Base-by-base conservation (phyloP, 495 filamentous ascomycete species). In the Patellaria atrata region DNA sequence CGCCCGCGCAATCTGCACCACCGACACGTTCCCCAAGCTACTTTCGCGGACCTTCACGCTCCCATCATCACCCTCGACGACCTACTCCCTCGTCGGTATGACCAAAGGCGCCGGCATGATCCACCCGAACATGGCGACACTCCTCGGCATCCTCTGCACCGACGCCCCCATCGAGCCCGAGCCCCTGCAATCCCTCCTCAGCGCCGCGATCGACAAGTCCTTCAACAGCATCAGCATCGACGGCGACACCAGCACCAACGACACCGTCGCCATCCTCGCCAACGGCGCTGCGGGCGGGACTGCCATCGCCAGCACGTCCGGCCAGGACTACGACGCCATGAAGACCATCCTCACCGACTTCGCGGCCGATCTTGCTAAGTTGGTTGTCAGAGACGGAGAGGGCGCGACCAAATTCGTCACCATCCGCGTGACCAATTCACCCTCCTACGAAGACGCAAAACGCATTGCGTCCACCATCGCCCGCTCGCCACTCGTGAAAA, bases 51-150 rank as follows among this genome's bases (percentile, higher is more conserved):
- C 71, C 3, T 99, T 96, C 59, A 74, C 61, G 4, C 72, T 99
- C 18, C 87, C 87, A 15, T 89, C 82, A 7, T 81, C 81, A 6
- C 75, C 79, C 2, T 60, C 62, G 6, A 72, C 68, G 25, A 67
- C 70, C 52, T 99, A 94, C 62, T 64, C 68, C 46, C 77, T 99
- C 17, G 84, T 80, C 17, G 89, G 89, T 30, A 94, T 93, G 73
- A 93, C 91, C 41, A 99, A 99, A 60, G 89, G 89, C 28, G 91
- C 89, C 10, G 89, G 89, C 48, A 99, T 99, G 89, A 99, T 99
- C 53, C 87, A 94, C 58, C 89, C 89, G 14, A 94, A 99, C 63
- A 94, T 97, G 87, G 89, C 85, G 27, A 99, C 89, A 0, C 70
- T 99, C 24, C 73, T 99, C 19, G 87, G 82, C 30, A 81, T 96